Evolutionary conservation across 176 grass and related monocot genomes (phyloP).

Genomic region (Rhynchospora pubera): DNA sequence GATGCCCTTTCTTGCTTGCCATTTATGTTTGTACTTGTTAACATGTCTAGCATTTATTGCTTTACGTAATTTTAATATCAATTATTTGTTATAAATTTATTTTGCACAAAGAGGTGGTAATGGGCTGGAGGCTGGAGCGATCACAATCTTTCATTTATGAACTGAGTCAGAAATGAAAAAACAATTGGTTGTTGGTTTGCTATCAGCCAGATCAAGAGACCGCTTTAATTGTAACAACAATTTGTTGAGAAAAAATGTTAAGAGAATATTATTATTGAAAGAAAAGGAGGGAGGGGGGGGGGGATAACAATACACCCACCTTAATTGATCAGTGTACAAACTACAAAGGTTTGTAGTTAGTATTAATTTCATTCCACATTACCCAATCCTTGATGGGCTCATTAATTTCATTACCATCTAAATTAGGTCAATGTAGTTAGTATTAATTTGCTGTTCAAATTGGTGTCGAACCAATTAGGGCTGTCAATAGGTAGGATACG

Average conservation of each 20-base stretch:
- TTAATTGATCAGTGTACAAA: too few species aligned
- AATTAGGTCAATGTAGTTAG: neutral
- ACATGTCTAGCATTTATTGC: neutral
- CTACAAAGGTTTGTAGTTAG: neutral
- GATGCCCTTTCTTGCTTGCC: neutral
- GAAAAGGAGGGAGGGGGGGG: too few species aligned
- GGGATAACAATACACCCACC: too few species aligned
- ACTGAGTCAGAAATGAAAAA: neutral
- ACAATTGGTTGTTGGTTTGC: neutral
- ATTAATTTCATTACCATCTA: neutral
- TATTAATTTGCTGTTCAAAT: neutral
- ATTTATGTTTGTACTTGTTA: neutral
- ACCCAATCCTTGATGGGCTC: neutral
- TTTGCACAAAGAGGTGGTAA: neutral
- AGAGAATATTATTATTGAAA: too few species aligned
- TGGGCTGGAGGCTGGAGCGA: neutral
- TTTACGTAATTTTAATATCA: too few species aligned
- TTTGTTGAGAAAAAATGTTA: too few species aligned
- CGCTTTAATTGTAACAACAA: neutral
- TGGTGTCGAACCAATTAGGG: too few species aligned
- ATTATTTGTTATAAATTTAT: neutral
- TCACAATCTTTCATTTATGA: conserved; percentile 7
- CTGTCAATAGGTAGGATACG: too few species aligned
- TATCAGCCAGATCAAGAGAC: neutral
- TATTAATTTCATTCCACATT: neutral